These are phyloP conservation scores for Serendipita sp. DNA, from an alignment of 768 basidiomycete species.

Conservation along the genomic window DNA sequence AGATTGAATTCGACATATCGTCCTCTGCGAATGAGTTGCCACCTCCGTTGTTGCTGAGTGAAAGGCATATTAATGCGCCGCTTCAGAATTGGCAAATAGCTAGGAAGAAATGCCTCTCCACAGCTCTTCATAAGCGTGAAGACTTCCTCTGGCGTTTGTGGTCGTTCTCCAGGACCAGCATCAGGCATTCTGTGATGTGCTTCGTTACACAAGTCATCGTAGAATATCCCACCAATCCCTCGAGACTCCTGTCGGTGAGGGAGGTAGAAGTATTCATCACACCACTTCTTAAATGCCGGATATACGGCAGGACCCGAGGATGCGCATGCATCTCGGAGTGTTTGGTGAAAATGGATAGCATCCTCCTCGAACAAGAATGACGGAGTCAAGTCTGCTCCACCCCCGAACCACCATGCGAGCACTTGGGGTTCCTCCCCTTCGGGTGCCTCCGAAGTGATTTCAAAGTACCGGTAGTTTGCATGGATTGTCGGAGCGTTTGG, in stretches of 20 bases:
- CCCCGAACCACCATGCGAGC: conserved; percentile 97
- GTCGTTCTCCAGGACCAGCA: conserved; percentile 27
- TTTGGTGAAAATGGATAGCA: conserved; percentile 70
- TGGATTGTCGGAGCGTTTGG: conserved; percentile 90
- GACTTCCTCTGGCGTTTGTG: conserved; percentile 46
- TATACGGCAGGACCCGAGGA: conserved; percentile 52
- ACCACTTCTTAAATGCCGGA: conserved; percentile 81
- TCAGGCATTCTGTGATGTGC: conserved; percentile 44
- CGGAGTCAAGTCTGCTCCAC: conserved; percentile 88
- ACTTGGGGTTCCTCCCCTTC: conserved; percentile 23
- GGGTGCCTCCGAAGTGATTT: conserved; percentile 46
- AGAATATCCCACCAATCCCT: conserved; percentile 90
- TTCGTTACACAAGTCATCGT: conserved; percentile 72
- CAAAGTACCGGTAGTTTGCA: conserved; percentile 95
- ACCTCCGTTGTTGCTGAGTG: conserved; percentile 54
- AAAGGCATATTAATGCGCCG: conserved; percentile 30
- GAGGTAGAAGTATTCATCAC: conserved; percentile 94
- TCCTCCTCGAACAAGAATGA: conserved; percentile 84
- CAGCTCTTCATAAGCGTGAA: conserved; percentile 59
- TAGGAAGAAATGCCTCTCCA: conserved; percentile 72
- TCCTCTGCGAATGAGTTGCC: conserved; percentile 85
- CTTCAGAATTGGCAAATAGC: conserved; percentile 76
- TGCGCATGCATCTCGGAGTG: conserved; percentile 63
- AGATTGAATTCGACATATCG: conserved; percentile 94
- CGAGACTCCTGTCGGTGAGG: conserved; percentile 73